Evolutionary conservation across 352 stramenopile species (phyloP), one percentile per base, ranked within the genome.

Genomic region (Peronospora destructor): DNA sequence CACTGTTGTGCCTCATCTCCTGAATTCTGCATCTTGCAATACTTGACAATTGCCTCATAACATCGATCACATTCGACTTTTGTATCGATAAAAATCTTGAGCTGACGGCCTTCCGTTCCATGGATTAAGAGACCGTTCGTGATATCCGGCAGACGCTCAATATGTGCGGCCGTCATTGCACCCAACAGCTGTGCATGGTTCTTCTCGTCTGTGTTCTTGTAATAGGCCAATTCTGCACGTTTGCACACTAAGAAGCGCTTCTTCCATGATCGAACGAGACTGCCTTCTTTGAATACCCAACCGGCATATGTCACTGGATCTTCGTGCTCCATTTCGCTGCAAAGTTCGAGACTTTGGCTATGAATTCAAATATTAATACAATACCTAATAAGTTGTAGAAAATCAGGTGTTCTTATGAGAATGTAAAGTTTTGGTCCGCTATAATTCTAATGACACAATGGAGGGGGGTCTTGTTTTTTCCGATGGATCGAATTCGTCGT

Each of bases 221-320:
- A 91, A 64, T 91, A 89, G 25, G 77, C 77, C 47, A 89, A 45
- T 52, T 91, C 72, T 17, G 62, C 64, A 21, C 73, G 65, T 50
- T 91, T 86, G 56, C 81, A 80, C 16, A 91, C 77, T 1, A 91
- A 65, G 56, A 89, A 88, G 10, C 81, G 77, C 59, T 91, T 89
- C 64, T 88, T 89, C 81, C 81, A 91, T 29, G 70, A 87, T 53
- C 84, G 83, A 39, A 87, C 66, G 34, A 91, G 68, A 43, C 73
- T 86, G 35, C 79, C 79, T 54, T 87, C 73, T 55, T 91, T 88
- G 59, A 84, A 87, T 26, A 82, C 70, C 76, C 76, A 88, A 29
- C 76, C 79, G 26, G 76, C 73, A 53, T 83, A 87, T 53, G 78
- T 86, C 56, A 86, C 78, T 1, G 58, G 53, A 45, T 73, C 68